phyloP scores from a whole-genome alignment of 805 yeast species.

The Suhomyces kilbournensis region DNA sequence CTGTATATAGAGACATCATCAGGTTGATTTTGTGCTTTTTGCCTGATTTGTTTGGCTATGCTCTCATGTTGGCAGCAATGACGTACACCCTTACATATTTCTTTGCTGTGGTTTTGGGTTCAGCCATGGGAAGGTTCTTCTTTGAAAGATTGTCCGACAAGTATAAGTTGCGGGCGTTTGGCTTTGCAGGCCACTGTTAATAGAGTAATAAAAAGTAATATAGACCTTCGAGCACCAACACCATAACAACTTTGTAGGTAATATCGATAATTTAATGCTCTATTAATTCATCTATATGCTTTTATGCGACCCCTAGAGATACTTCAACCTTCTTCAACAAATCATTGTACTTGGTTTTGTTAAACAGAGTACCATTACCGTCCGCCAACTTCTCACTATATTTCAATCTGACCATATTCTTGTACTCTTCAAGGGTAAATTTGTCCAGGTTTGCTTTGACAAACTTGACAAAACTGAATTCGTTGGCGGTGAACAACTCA shows the following conservation, averaged over 20 bases:
- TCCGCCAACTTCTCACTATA: slow-evolving; percentile 45
- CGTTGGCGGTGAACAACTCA: slow-evolving; percentile 50
- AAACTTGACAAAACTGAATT: slow-evolving; percentile 44
- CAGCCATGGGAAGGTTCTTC: slow-evolving; percentile 66
- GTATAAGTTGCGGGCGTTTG: slow-evolving; percentile 23
- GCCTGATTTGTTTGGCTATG: slow-evolving; percentile 65
- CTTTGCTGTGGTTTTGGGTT: slow-evolving; percentile 69
- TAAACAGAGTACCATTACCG: slow-evolving; percentile 36
- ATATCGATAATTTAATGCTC: not conserved
- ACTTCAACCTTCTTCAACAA: slow-evolving; percentile 24
- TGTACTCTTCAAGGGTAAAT: slow-evolving; percentile 44
- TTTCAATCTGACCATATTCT: slow-evolving; percentile 52
- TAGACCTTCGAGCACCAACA: not conserved
- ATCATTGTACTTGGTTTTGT: slow-evolving; percentile 37
- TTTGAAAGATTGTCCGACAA: slow-evolving; percentile 55
- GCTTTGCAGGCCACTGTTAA: slow-evolving; percentile 4
- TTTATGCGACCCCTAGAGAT: not conserved
- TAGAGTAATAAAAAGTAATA: not conserved
- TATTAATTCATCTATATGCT: not conserved
- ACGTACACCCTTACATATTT: slow-evolving; percentile 62
- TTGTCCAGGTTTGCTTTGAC: slow-evolving; percentile 29
- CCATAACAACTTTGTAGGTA: not conserved
- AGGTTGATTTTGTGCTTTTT: slow-evolving; percentile 55
- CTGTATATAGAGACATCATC: slow-evolving; percentile 48
- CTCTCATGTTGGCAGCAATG: slow-evolving; percentile 79